Conservation (phyloP, 192 early-diverging fungal species). For the Coemansia aciculifera region DNA sequence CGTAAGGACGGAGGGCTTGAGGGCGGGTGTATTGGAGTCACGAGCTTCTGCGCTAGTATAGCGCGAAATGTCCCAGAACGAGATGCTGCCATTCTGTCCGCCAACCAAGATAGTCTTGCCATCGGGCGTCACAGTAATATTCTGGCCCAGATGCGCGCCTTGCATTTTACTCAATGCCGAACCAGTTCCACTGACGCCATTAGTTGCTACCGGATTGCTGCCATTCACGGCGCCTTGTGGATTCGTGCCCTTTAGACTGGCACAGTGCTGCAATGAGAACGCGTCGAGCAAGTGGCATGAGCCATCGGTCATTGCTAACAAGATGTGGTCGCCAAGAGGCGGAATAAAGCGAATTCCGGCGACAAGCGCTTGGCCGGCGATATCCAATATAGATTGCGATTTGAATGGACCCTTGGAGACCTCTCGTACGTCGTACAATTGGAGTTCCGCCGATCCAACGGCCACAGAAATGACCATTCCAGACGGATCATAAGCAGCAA, state of each 20-base stretch:
- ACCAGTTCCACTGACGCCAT: background rate
- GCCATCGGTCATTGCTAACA: constrained; percentile 29
- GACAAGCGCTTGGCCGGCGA: constrained; percentile 10
- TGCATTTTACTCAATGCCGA: constrained; percentile 13
- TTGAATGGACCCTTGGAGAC: constrained; percentile 55
- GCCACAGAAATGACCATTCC: constrained; percentile 75
- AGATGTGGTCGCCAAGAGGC: constrained; percentile 33
- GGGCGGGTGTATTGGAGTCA: background rate
- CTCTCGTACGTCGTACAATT: constrained; percentile 73
- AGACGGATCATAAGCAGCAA: constrained; percentile 75
- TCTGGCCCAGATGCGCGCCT: constrained; percentile 26
- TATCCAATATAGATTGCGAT: background rate
- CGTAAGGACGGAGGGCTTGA: background rate
- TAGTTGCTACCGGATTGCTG: background rate
- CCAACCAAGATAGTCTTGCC: constrained; percentile 32
- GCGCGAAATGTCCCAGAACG: constrained; percentile 28
- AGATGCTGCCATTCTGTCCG: constrained; percentile 28
- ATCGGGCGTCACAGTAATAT: constrained; percentile 34
- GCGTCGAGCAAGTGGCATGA: constrained; percentile 19
- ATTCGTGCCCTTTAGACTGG: constrained; percentile 1
- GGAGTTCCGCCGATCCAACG: constrained; percentile 54
- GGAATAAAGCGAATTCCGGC: constrained; percentile 27
- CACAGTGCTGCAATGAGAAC: constrained; percentile 11
- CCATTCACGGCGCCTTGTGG: background rate
- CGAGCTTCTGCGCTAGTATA: background rate